Base-by-base conservation (phyloP, 768 basidiomycete species). In the Rubroboletus pulcherrimus region DNA sequence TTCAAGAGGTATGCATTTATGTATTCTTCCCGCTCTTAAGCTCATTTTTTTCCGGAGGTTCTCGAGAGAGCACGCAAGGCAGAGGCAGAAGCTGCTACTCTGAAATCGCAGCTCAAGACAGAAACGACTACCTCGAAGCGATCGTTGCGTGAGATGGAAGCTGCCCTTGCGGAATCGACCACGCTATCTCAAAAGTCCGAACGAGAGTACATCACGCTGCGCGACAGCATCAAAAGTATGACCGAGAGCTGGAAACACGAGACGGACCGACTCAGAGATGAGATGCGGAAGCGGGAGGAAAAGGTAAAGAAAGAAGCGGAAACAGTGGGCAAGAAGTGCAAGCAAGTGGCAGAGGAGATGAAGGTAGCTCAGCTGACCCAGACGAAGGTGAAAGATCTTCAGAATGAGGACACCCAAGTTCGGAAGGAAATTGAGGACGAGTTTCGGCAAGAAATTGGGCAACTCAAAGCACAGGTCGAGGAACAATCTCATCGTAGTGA, bases 61-160 rank as follows among this genome's bases (percentile, higher is more conserved):
- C 79, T 93, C 33, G 89, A 90, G 60, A 84, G 93, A 6, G 92
- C 92, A 17, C 82, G 92, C 40, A 89, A 90, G 65, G 93, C 93
- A 5, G 93, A 95, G 68, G 78, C 84, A 0, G 88, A 92, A 64
- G 84, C 88, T 3, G 68, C 81, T 5, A 62, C 79, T 19, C 75
- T 93, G 8, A 91, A 87, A 70, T 63, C 78, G 3, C 85, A 87
- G 59, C 81, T 93, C 61, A 91, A 92, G 71, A 72, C 78, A 15
- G 89, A 92, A 66, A 85, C 86, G 2, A 70, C 83, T 2, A 78
- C 80, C 12, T 82, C 86, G 9, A 93, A 93, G 71, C 88, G 88
- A 67, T 74, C 83, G 0, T 67, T 92, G 11, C 84, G 88, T 21
- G 91, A 93, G 63, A 89, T 93, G 89, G 90, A 92, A 68, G 52